Base-by-base conservation (phyloP, 805 yeast species). In the Sungouiella blattae region DNA sequence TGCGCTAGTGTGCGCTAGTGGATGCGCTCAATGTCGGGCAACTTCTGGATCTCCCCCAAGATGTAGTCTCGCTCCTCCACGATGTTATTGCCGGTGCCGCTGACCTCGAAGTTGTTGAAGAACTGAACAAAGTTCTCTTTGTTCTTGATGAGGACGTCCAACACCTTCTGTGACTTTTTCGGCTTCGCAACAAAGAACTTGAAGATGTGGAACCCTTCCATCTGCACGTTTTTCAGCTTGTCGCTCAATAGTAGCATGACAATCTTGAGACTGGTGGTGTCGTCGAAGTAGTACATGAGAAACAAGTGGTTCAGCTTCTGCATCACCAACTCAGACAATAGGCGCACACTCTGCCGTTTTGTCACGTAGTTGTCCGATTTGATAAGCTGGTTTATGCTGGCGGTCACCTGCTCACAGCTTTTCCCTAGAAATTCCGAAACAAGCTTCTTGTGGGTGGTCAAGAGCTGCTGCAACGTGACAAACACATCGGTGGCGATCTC, bases 141-240 rank as follows among this genome's bases (percentile, higher is more conserved):
- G 59, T 93, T 93, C 54, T 89, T 88, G 30, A 80, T 76, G 46
- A 93, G 67, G 14, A 91, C 84, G 58, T 91, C 96, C 35, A 75
- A 63, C 2, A 93, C 79, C 6, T 82, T 78, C 56, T 82, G 87
- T 2, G 87, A 71, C 57, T 89, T 89, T 44, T 83, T 80, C 4
- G 98, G 98, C 59, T 93, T 93, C 4, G 96, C 98, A n/a, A 88
- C 88, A 60, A 93, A 87, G 26, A 89, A 84, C 62, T 91, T 93
- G 67, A 93, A 91, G 25, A 91, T 83, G 46, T 93, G 89, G 55
- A 93, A 93, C 4, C 95, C 88, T 58, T 93, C 98, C 36, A 78
- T 61, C 56, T 89, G 96, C 39, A 93, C 73, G 58, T 89, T 89
- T 53, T 83, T 85, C 44, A 94, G 87, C 60, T 83, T 85, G 58